Conservation (phyloP, 345 rosid genomes). For the Excoecaria agallocha region DNA sequence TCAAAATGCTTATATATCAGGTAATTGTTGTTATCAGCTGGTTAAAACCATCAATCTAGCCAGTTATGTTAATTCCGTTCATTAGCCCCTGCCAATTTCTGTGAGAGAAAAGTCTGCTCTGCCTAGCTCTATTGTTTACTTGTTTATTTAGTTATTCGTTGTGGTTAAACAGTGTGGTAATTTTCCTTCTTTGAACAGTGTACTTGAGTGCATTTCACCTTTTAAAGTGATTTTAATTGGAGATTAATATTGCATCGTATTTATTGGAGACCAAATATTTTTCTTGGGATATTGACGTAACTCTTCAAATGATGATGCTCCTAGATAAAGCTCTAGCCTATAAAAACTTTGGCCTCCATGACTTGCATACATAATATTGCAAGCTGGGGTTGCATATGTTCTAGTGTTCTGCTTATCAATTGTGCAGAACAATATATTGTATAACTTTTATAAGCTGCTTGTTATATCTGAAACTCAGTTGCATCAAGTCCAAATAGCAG, state of each 20-base stretch:
- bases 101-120: not conserved
- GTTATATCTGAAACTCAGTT: not conserved
- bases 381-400: not conserved
- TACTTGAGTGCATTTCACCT: not conserved
- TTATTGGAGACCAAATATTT: not conserved
- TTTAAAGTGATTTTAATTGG: not conserved
- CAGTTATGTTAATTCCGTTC: not conserved
- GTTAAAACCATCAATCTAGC: not conserved
- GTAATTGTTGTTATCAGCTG: not conserved
- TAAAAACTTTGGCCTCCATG: not conserved
- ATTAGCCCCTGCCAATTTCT: not conserved
- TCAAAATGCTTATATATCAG: not conserved
- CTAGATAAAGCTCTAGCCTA: no score
- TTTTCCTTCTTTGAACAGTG: not conserved
- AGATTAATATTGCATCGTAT: not conserved
- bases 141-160: not conserved
- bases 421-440: not conserved
- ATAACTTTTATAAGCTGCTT: not conserved
- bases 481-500: not conserved
- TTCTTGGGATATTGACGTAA: not conserved
- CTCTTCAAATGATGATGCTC: constrained; percentile 2
- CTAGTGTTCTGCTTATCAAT: not conserved
- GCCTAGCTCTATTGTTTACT: not conserved
- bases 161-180: not conserved
- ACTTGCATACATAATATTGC: not conserved